phyloP scores from a whole-genome alignment of 2,329 filamentous ascomycete genomes.

The Leptographium lundbergii region DNA sequence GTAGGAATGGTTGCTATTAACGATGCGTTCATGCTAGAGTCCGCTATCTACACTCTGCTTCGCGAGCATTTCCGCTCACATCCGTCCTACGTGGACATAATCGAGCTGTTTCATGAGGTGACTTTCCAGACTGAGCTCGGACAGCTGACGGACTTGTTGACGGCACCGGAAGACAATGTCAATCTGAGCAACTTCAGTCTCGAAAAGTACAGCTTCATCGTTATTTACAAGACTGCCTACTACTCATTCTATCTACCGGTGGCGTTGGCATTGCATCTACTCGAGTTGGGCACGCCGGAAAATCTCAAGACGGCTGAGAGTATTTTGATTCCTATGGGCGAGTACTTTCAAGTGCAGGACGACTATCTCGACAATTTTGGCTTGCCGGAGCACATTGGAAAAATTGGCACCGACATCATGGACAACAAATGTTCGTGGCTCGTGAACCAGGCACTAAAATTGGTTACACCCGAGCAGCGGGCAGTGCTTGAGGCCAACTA shows the following conservation, averaged over 20 bases:
- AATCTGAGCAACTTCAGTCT: conserved; percentile 92
- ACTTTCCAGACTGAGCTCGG: conserved; percentile 92
- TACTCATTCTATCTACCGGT: conserved; percentile 99
- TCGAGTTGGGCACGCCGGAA: conserved; percentile 70
- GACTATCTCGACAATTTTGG: conserved; percentile 99
- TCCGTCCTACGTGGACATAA: conserved; percentile 74
- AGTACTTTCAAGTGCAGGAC: conserved; percentile 99
- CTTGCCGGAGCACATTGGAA: conserved; percentile 83
- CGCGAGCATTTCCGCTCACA: conserved; percentile 89
- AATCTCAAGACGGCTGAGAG: conserved; percentile 84
- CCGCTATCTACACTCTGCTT: conserved; percentile 77
- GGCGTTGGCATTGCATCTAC: conserved; percentile 75
- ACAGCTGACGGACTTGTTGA: conserved; percentile 88
- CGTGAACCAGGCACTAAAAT: conserved; percentile 81
- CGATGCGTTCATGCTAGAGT: conserved; percentile 92
- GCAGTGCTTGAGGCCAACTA: conserved; percentile 85
- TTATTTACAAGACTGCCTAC: conserved; percentile 98
- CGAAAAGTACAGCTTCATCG: conserved; percentile 94
- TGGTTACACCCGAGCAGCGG: conserved; percentile 73
- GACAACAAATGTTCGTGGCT: conserved; percentile 99
- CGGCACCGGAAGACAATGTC: conserved; percentile 85
- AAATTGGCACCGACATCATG: conserved; percentile 97
- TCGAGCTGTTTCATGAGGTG: conserved; percentile 94
- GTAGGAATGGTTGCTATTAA: conserved; percentile 98
- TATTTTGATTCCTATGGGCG: conserved; percentile 91